phyloP scores from a whole-genome alignment of 2,329 filamentous ascomycete species.

The Pezicula neosporulosa region DNA sequence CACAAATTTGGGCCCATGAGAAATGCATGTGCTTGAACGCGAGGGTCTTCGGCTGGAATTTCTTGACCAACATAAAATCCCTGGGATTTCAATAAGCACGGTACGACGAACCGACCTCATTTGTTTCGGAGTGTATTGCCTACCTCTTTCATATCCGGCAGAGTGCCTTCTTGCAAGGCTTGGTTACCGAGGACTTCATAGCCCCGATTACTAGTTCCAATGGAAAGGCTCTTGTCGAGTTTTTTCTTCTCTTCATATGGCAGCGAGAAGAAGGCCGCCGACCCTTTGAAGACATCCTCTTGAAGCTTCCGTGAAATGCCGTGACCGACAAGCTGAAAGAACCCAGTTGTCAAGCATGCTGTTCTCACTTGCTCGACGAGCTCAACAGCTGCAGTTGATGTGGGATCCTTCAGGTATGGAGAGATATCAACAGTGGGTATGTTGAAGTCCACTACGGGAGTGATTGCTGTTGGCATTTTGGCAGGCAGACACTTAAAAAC shows the following conservation, averaged over 20 bases:
- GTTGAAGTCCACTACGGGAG: not conserved
- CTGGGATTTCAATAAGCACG: slow-evolving; percentile 3
- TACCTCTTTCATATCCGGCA: slow-evolving; percentile 44
- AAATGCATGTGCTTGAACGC: slow-evolving; percentile 27
- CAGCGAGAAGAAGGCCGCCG: slow-evolving; percentile 44
- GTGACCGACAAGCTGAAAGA: slow-evolving; percentile 50
- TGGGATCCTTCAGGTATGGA: slow-evolving; percentile 12
- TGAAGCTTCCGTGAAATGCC: slow-evolving; percentile 37
- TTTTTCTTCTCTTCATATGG: slow-evolving; percentile 41
- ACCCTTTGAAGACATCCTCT: slow-evolving; percentile 33
- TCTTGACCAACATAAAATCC: slow-evolving; percentile 39
- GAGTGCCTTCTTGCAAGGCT: slow-evolving; percentile 37
- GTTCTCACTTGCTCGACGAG: slow-evolving; percentile 34
- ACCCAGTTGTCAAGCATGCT: slow-evolving; percentile 44
- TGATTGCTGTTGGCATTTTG: not conserved
- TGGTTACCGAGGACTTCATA: slow-evolving; percentile 46
- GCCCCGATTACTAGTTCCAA: slow-evolving; percentile 39
- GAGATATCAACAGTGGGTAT: slow-evolving; percentile 20
- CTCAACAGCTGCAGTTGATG: slow-evolving; percentile 8
- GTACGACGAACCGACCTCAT: not conserved
- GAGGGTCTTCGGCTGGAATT: slow-evolving; percentile 36
- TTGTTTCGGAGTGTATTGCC: not conserved
- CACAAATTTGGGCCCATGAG: slow-evolving; percentile 40
- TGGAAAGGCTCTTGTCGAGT: slow-evolving; percentile 33
- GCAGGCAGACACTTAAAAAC: too few species aligned